Conservation (phyloP, 2,329 filamentous ascomycete species). For the Cryphonectria nitschkei region DNA sequence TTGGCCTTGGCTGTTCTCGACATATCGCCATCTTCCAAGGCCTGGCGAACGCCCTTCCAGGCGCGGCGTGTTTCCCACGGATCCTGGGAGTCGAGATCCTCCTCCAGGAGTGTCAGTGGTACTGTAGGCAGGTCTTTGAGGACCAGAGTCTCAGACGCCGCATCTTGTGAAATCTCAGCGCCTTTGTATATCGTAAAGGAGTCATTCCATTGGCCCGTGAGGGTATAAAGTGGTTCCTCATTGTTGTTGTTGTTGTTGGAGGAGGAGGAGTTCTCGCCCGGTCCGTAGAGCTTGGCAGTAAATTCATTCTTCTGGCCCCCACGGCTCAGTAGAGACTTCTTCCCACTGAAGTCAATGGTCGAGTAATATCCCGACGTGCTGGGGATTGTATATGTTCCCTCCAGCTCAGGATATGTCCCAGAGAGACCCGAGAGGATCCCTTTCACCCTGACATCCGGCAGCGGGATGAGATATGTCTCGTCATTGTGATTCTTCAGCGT, state of each 20-base stretch:
- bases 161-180: slow-evolving; percentile 12
- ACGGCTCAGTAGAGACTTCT: slow-evolving; percentile 28
- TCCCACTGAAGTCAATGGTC: slow-evolving; percentile 33
- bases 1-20: slow-evolving; percentile 20
- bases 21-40: slow-evolving; percentile 19
- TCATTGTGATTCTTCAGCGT: slow-evolving; percentile 39
- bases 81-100: slow-evolving; percentile 19
- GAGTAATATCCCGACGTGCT: slow-evolving; percentile 36
- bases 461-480: slow-evolving; percentile 36
- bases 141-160: slow-evolving; percentile 9
- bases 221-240: slow-evolving; percentile 34
- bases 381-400: slow-evolving; percentile 35
- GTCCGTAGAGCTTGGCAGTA: slow-evolving; percentile 32
- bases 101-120: slow-evolving; percentile 18
- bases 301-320: slow-evolving; percentile 33
- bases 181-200: slow-evolving; percentile 32
- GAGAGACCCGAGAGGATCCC: slow-evolving; percentile 30
- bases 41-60: slow-evolving; percentile 22
- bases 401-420: slow-evolving; percentile 34
- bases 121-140: slow-evolving; percentile 22
- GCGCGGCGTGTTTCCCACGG: slow-evolving; percentile 25
- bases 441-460: slow-evolving; percentile 35
- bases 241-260: neutral
- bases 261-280: slow-evolving; percentile 10
- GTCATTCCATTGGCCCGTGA: slow-evolving; percentile 36